Conservation (phyloP, 2,329 filamentous ascomycete species). For the Arthroderma sp. region DNA sequence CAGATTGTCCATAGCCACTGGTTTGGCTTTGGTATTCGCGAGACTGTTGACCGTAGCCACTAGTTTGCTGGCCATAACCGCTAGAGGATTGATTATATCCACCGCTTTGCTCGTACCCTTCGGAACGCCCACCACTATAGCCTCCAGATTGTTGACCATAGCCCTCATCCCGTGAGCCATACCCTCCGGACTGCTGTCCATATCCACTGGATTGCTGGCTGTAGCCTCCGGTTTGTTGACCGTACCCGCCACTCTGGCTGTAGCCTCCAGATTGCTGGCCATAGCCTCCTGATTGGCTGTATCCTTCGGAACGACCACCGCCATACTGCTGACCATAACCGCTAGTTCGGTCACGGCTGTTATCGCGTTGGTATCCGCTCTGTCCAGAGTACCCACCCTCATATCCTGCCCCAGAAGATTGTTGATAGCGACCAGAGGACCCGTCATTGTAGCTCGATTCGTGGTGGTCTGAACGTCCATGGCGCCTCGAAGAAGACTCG, state of each 20-base stretch:
- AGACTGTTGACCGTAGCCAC: slow-evolving; percentile 10
- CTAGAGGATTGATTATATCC: slow-evolving; percentile 1
- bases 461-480: neutral
- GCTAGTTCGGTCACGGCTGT: neutral
- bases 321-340: neutral
- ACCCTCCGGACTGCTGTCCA: no score
- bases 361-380: neutral
- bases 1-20: slow-evolving; percentile 10
- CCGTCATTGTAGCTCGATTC: neutral
- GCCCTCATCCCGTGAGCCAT: no score
- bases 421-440: neutral
- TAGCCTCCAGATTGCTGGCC: neutral
- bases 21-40: no score
- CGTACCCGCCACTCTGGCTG: neutral
- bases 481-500: neutral
- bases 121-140: slow-evolving; percentile 1
- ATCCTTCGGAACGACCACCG: neutral
- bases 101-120: slow-evolving; percentile 4
- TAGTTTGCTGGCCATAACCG: slow-evolving; percentile 4
- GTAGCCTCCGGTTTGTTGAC: neutral
- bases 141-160: neutral
- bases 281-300: no score
- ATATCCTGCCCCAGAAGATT: neutral
- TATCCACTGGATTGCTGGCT: no score
- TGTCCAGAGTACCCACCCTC: neutral